Percentiles rank a stretch among this genome's conserved stretches.
These are phyloP conservation scores for Inga leiocalycina DNA, from an alignment of 306 rosid genomes.

Conservation along the genomic window DNA sequence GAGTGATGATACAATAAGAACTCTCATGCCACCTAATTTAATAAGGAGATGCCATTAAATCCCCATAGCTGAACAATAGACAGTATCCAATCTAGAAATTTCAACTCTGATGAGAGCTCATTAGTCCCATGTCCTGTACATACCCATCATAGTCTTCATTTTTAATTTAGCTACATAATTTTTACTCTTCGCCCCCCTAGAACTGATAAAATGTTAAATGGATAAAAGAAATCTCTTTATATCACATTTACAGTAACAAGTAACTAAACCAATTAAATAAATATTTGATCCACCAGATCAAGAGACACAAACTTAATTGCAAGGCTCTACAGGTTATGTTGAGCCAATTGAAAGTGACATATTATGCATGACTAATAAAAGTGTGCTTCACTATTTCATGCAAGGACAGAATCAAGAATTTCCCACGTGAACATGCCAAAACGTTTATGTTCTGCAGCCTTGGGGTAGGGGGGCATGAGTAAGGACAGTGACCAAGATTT, in stretches of 20 bases:
- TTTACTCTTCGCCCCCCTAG: no score
- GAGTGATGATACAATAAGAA: no score
- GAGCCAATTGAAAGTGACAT: not conserved
- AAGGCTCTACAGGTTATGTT: conserved; percentile 1
- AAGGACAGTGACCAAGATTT: not conserved
- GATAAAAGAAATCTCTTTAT: no score
- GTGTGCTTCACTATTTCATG: conserved; percentile 26
- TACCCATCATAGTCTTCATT: no score
- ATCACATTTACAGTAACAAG: not conserved
- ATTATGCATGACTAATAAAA: conserved; percentile 10
- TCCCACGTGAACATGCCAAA: not conserved
- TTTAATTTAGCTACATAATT: no score
- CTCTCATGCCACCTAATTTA: no score
- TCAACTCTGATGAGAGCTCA: no score
- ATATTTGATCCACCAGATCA: conserved; percentile 9
- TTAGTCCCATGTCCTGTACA: no score
- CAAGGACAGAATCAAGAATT: conserved; percentile 17
- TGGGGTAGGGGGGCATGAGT: not conserved
- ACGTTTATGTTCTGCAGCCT: not conserved
- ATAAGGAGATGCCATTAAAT: no score
- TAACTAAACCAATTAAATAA: not conserved
- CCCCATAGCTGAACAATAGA: no score
- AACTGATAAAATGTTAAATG: no score
- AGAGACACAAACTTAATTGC: not conserved
- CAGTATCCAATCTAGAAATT: no score